A percentile compares a stretch with the other conserved stretches of the same genome.
phyloP scores from a whole-genome alignment of 2,329 filamentous ascomycete species.

The Alternaria gaisen region DNA sequence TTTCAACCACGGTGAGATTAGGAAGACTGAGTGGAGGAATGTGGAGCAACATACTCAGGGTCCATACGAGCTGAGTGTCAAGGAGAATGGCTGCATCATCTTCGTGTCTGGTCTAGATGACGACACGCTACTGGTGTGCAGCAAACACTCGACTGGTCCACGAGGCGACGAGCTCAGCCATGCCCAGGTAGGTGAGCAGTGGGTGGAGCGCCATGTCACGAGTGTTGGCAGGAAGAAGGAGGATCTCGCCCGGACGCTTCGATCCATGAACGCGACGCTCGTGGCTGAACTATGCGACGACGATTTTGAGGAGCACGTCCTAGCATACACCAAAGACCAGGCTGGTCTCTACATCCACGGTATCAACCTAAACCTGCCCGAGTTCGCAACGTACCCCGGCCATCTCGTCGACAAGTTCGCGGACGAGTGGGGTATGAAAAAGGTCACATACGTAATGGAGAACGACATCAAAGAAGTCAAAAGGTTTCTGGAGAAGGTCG shows the following conservation, averaged over 20 bases:
- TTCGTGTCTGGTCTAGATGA: constrained; percentile 94
- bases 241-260: constrained; percentile 79
- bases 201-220: constrained; percentile 81
- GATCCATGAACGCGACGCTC: constrained; percentile 86
- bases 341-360: constrained; percentile 95
- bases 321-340: constrained; percentile 82
- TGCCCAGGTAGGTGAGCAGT: constrained; percentile 81
- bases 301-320: constrained; percentile 93
- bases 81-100: constrained; percentile 99
- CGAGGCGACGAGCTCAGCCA: constrained; percentile 82
- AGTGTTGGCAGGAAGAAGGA: constrained; percentile 78
- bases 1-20: constrained; percentile 90
- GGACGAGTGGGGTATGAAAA: constrained; percentile 90
- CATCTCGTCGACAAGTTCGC: constrained; percentile 88
- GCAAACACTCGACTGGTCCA: constrained; percentile 93
- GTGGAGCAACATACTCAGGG: constrained; percentile 79
- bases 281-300: constrained; percentile 98
- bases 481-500: constrained; percentile 81
- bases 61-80: constrained; percentile 94
- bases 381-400: constrained; percentile 88
- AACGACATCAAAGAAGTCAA: constrained; percentile 78
- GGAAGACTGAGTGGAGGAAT: constrained; percentile 81
- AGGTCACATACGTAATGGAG: constrained; percentile 81
- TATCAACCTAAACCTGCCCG: constrained; percentile 92
- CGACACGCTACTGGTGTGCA: constrained; percentile 91